Evolutionary conservation across 2,329 filamentous ascomycete genomes (phyloP).

Genomic region (Aspergillus ochraceus): DNA sequence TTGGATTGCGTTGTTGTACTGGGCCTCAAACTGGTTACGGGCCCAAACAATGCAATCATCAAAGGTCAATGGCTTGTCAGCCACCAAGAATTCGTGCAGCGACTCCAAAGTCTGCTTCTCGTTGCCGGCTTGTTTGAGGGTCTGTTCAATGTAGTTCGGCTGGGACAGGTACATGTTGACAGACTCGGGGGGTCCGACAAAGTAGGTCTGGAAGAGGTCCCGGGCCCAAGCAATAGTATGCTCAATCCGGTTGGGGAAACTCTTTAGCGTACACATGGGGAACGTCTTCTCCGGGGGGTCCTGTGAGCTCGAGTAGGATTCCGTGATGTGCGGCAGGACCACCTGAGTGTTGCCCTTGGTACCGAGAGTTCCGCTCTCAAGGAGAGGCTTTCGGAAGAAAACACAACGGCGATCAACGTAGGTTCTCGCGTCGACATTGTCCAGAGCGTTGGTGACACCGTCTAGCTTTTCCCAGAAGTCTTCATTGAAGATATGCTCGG

Average conservation of each 20-base stretch:
- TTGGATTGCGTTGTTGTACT: conserved; percentile 95
- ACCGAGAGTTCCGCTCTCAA: conserved; percentile 96
- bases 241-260: conserved; percentile 97
- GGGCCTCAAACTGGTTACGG: conserved; percentile 87
- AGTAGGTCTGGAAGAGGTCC: conserved; percentile 91
- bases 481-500: conserved; percentile 92
- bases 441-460: conserved; percentile 92
- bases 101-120: conserved; percentile 92
- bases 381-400: conserved; percentile 94
- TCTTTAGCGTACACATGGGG: conserved; percentile 96
- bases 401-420: conserved; percentile 96
- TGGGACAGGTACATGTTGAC: conserved; percentile 93
- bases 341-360: conserved; percentile 99
- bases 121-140: conserved; percentile 88
- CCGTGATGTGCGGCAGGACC: conserved; percentile 83
- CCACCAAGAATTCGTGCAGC: conserved; percentile 84
- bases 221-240: conserved; percentile 98
- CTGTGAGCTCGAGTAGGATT: conserved; percentile 96
- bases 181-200: conserved; percentile 89
- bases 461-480: conserved; percentile 85
- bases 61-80: conserved; percentile 85
- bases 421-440: conserved; percentile 95
- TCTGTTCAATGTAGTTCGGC: conserved; percentile 82
- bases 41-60: conserved; percentile 98
- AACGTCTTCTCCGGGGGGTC: conserved; percentile 98